Evolutionary conservation across 352 stramenopile genomes (phyloP).

Genomic region (Pythium phragmitis): DNA sequence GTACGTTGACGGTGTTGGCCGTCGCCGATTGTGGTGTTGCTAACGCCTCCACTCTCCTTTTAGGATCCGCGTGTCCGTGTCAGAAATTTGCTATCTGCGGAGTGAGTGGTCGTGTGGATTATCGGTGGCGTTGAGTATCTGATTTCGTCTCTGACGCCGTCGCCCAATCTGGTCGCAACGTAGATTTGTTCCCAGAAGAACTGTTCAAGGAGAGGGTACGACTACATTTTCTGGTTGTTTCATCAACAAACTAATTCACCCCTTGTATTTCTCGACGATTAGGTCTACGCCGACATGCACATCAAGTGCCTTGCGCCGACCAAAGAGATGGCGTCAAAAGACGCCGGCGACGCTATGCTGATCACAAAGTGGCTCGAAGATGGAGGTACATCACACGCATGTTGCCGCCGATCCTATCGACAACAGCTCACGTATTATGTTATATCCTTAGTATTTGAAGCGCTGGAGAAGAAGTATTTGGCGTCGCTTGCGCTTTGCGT

Average conservation of each 20-base stretch:
- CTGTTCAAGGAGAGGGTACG: slow-evolving; percentile 36
- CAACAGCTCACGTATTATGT: not conserved
- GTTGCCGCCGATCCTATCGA: not conserved
- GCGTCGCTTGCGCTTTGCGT: slow-evolving; percentile 36
- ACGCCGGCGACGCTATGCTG: slow-evolving; percentile 29
- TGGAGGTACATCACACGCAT: slow-evolving; percentile 20
- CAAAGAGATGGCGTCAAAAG: slow-evolving; percentile 22
- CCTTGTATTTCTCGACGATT: not conserved
- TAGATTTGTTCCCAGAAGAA: slow-evolving; percentile 39
- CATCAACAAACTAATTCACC: not conserved
- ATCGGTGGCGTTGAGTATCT: not conserved
- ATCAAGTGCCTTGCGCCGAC: slow-evolving; percentile 39
- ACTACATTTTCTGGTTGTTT: not conserved
- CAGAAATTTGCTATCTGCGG: slow-evolving; percentile 45
- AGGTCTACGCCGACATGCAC: slow-evolving; percentile 43
- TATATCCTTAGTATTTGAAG: slow-evolving; percentile 33
- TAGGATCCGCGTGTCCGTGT: slow-evolving; percentile 46
- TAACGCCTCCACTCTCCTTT: not conserved
- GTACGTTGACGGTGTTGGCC: not conserved
- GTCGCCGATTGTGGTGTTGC: not conserved
- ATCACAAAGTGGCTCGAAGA: slow-evolving; percentile 45
- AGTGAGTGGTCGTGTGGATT: slow-evolving; percentile 20
- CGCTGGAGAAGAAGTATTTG: slow-evolving; percentile 41
- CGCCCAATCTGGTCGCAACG: not conserved
- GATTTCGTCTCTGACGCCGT: not conserved